Percentiles rank a stretch among this genome's conserved stretches.
phyloP scores from a whole-genome alignment of 805 yeast genomes.

The Saturnispora kantuleensis region DNA sequence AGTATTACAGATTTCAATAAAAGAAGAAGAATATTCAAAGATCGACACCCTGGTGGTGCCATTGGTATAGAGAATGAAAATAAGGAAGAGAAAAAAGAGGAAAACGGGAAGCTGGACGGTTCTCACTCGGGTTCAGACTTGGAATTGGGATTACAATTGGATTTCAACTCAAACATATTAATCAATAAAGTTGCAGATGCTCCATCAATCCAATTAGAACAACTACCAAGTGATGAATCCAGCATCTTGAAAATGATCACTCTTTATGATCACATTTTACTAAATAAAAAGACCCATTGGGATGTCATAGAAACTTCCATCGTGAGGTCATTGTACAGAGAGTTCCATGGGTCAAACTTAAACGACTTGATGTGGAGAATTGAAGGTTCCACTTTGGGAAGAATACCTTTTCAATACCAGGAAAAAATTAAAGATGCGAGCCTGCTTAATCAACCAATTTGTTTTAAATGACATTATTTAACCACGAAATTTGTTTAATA shows the following conservation, averaged over 20 bases:
- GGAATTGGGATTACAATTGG: background rate
- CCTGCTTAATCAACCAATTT: background rate
- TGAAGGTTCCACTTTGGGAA: no score
- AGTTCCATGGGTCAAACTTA: no score
- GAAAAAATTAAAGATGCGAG: no score
- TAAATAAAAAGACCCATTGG: background rate
- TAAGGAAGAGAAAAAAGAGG: background rate
- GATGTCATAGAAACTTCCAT: background rate
- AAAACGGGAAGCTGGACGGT: background rate
- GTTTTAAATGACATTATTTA: background rate
- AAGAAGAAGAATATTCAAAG: conserved; percentile 50
- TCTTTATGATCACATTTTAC: conserved; percentile 27
- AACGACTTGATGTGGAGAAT: no score
- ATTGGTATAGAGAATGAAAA: conserved; percentile 40
- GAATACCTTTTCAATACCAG: no score
- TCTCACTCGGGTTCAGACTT: background rate
- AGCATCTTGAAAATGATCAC: conserved; percentile 29
- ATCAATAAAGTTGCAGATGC: conserved; percentile 18
- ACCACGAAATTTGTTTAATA: background rate
- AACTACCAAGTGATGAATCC: conserved; percentile 24
- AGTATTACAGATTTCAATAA: conserved; percentile 45
- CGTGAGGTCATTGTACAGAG: background rate
- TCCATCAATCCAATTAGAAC: conserved; percentile 16
- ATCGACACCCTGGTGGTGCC: conserved; percentile 86
- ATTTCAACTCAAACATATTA: conserved; percentile 5